Conservation (phyloP, 176 grass and related monocot species). For the Areca catechu region DNA sequence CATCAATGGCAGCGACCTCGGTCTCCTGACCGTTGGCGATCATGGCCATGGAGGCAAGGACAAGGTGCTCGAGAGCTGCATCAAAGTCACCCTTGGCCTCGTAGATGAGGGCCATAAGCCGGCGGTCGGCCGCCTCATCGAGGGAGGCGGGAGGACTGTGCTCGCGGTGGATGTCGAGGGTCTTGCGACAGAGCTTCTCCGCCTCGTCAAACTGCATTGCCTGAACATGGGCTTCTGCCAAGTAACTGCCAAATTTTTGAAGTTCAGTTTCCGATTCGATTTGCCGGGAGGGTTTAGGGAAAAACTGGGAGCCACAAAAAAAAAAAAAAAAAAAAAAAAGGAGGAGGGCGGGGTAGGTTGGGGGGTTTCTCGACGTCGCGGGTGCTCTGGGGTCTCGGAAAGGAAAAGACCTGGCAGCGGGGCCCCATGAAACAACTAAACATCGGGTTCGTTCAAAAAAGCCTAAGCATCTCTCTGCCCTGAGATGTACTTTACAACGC, state of each 20-base stretch:
- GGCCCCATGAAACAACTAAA: no score
- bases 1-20: slow-evolving; percentile 74
- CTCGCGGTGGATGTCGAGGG: slow-evolving; percentile 83
- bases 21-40: slow-evolving; percentile 69
- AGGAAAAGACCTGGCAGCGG: no score
- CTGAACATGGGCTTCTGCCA: slow-evolving; percentile 90
- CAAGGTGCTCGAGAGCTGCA: slow-evolving; percentile 82
- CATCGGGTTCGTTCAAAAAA: no score
- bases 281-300: no score
- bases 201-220: slow-evolving; percentile 92
- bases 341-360: no score
- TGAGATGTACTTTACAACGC: no score
- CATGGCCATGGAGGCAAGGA: slow-evolving; percentile 93
- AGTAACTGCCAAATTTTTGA: slow-evolving; percentile 37
- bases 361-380: no score
- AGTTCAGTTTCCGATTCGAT: no score
- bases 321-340: no score
- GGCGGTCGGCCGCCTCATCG: slow-evolving; percentile 87
- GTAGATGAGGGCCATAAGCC: slow-evolving; percentile 83
- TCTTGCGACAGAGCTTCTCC: slow-evolving; percentile 78
- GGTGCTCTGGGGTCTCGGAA: no score
- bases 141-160: slow-evolving; percentile 78
- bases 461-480: no score
- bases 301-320: no score
- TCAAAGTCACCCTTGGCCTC: slow-evolving; percentile 93